Evolutionary conservation across 169 alveolate genomes (phyloP).

Genomic region (Plasmodium cynomolgi): DNA sequence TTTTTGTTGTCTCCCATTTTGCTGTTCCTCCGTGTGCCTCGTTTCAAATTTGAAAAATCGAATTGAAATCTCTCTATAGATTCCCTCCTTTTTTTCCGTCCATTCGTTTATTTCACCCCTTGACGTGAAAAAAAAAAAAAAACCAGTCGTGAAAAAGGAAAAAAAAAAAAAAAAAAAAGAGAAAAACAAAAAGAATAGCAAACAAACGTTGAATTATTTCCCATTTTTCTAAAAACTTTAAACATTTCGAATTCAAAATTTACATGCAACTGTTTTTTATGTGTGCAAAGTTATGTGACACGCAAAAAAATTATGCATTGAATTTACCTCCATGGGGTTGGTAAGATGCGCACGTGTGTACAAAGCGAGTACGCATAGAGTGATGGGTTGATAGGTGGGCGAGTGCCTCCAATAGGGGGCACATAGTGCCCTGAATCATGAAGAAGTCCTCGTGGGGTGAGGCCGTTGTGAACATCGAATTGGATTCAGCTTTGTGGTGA

Average conservation of each 20-base stretch:
- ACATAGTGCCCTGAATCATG: not conserved
- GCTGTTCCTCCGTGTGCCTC: not conserved
- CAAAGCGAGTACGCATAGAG: not conserved
- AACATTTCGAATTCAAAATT: not conserved
- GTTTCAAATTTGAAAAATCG: not conserved
- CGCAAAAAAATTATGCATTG: not conserved
- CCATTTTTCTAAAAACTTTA: not conserved
- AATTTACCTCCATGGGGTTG: not conserved
- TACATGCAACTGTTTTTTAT: not conserved
- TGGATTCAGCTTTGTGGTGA: not conserved
- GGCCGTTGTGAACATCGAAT: not conserved
- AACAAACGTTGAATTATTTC: not conserved
- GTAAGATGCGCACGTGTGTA: not conserved
- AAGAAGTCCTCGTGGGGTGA: not conserved
- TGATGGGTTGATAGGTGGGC: not conserved
- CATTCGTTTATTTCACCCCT: not conserved
- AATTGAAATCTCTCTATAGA: not conserved
- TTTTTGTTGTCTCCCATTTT: not conserved
- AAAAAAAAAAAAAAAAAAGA: not conserved
- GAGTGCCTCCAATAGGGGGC: not conserved
- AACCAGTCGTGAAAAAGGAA: not conserved
- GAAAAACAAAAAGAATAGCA: not conserved
- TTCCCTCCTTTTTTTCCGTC: not conserved
- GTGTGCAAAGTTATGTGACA: not conserved
- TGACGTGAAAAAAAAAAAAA: not conserved